These are phyloP conservation scores for Gnomoniopsis sp. DNA, from an alignment of 2,329 filamentous ascomycete species.

Conservation along the genomic window DNA sequence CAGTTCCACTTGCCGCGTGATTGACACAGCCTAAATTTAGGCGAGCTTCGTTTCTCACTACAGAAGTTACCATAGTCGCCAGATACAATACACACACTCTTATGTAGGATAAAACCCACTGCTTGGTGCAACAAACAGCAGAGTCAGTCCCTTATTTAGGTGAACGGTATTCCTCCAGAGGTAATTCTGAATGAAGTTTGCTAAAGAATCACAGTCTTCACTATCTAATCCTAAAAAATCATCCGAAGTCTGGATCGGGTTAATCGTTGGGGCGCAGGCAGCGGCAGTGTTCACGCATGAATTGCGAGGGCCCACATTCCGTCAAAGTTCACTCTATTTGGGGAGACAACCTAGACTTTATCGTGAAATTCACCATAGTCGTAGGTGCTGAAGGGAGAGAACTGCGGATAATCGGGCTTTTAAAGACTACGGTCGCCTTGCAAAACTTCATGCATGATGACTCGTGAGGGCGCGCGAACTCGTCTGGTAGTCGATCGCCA, in stretches of 20 bases:
- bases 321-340: not conserved
- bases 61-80: no score
- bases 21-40: not conserved
- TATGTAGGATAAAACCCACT: no score
- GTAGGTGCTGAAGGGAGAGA: not conserved
- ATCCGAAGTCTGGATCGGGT: not conserved
- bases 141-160: not conserved
- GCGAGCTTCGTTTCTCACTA: not conserved
- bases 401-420: not conserved
- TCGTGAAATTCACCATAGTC: not conserved
- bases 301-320: not conserved
- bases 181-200: not conserved
- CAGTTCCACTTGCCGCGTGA: not conserved
- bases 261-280: not conserved
- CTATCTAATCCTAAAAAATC: not conserved
- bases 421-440: not conserved
- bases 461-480: conserved; percentile 8
- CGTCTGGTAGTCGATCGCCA: conserved; percentile 6
- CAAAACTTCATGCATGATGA: not conserved
- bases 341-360: not conserved
- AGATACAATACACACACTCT: no score
- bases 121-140: not conserved
- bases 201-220: not conserved
- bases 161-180: not conserved
- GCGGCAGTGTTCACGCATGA: conserved; percentile 2